Evolutionary conservation across 2,329 filamentous ascomycete species (phyloP), one percentile per base, ranked within the genome.

Genomic region (Purpureocillium takamizusanense): DNA sequence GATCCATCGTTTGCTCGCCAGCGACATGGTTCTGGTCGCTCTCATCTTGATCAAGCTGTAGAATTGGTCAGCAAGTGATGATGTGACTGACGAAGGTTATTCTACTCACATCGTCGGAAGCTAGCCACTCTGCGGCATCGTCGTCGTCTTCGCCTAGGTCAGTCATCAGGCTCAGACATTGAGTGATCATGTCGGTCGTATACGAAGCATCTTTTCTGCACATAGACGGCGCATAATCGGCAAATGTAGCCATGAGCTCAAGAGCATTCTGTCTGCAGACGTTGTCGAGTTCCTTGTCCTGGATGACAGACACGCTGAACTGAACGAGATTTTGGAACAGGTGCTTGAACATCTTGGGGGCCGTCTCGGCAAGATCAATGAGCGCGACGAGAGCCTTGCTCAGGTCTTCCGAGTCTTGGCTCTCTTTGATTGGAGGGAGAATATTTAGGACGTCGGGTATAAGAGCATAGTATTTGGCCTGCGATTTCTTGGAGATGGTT

Each of bases 1-100:
- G 81, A 59, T 98, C 92, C 90, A 98, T 97, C 51, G 87, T 94
- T 63, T 98, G 92, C 63, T 98, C 92, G 43, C 92, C 92, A 32
- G 90, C 92, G 47, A 98, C 89, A 55, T 98, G 92, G 59, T 98
- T 98, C 45, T 88, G 78, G 55, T 98, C 92, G 56, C 87, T 95
- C 63, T 98, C 92, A 51, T 97, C 92, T 42, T 87, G 78, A 47
- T 98, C 92, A 47, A 95, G 80, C 82, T 86, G 50, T 14, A 11
- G 41, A 15, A 35, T 40, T 33, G 6, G 55, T 67, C 42, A 62
- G 51, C 28, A 41, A 43, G 40, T 21, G 21, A 15, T 17, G 17
- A 11, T 14, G 7, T 10, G 21, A 11, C 29, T 25, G 18, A 18
- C 16, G 25, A 17, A 17, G 17, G 4, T 17, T 8, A 32, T 30